Conservation (phyloP, 257 asterid species). For the Schizonepeta tenuifolia region DNA sequence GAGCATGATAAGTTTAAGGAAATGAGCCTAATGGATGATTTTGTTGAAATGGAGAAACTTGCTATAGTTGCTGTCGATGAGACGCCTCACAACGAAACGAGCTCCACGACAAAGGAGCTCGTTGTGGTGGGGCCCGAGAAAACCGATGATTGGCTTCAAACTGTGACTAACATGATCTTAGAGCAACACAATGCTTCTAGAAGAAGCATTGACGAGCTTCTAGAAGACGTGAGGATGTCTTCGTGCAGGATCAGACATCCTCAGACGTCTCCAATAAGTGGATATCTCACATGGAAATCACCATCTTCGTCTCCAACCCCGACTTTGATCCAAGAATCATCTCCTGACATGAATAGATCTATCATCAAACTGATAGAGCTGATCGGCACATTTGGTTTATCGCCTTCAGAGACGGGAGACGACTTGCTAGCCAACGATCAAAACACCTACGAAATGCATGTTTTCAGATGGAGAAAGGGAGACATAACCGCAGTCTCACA, state of each 20-base stretch:
- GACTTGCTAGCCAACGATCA: too few relatives aligned
- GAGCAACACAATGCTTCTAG: conserved; percentile 52
- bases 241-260: conserved; percentile 29
- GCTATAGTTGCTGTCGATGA: conserved; percentile 76
- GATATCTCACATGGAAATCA: conserved; percentile 73
- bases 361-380: conserved; percentile 45
- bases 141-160: conserved; percentile 57
- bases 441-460: conserved; percentile 23
- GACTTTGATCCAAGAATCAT: conserved; percentile 38
- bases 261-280: conserved; percentile 50
- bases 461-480: conserved; percentile 46
- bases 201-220: conserved; percentile 58
- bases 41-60: conserved; percentile 91
- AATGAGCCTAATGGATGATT: conserved; percentile 93
- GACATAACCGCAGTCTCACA: conserved; percentile 37
- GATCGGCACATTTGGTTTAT: conserved; percentile 24
- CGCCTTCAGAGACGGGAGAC: conserved; percentile 14
- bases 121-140: neutral
- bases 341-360: conserved; percentile 37
- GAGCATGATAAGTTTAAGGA: conserved; percentile 32
- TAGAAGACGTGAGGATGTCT: conserved; percentile 55
- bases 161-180: conserved; percentile 42
- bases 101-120: conserved; percentile 15
- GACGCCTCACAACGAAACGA: neutral
- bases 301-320: conserved; percentile 52